These are phyloP conservation scores for Gracilaria vermiculophylla DNA, from an alignment of 23 red algal genomes.

Conservation along the genomic window DNA sequence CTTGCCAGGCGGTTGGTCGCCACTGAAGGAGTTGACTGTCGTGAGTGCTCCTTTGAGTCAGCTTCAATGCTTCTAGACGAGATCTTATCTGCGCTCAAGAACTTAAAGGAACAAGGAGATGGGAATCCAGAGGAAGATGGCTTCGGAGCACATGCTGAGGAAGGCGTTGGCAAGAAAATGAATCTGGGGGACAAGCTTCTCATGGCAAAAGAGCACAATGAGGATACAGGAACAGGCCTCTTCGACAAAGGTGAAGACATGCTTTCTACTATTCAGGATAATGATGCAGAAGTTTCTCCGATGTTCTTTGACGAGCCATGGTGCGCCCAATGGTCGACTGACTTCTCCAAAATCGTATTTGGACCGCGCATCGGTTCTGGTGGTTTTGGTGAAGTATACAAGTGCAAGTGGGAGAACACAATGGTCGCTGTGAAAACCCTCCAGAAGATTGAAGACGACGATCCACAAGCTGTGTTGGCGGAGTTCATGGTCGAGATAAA, in stretches of 20 bases:
- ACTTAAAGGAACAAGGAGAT: neutral
- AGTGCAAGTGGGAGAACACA: conserved; percentile 60
- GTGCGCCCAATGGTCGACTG: conserved; percentile 77
- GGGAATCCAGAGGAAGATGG: conserved; percentile 22
- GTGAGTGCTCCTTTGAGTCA: conserved; percentile 59
- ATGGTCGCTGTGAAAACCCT: conserved; percentile 96
- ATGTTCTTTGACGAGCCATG: conserved; percentile 81
- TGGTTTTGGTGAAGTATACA: conserved; percentile 98
- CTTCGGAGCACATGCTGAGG: conserved; percentile 3
- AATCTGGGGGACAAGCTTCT: conserved; percentile 29
- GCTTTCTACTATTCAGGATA: neutral
- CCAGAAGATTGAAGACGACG: conserved; percentile 88
- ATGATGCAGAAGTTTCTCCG: conserved; percentile 15
- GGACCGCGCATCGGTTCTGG: conserved; percentile 93
- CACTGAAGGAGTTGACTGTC: conserved; percentile 82
- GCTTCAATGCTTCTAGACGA: conserved; percentile 69
- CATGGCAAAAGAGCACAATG: conserved; percentile 18
- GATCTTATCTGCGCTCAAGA: conserved; percentile 45
- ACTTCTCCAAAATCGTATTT: conserved; percentile 78
- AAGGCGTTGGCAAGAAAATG: conserved; percentile 50
- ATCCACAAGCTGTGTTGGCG: conserved; percentile 68
- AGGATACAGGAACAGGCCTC: neutral
- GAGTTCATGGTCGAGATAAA: conserved; percentile 99
- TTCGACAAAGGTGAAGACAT: conserved; percentile 8
- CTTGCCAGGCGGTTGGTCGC: conserved; percentile 71